Base-by-base conservation (phyloP, 768 basidiomycete species). In the Hericium erinaceus region DNA sequence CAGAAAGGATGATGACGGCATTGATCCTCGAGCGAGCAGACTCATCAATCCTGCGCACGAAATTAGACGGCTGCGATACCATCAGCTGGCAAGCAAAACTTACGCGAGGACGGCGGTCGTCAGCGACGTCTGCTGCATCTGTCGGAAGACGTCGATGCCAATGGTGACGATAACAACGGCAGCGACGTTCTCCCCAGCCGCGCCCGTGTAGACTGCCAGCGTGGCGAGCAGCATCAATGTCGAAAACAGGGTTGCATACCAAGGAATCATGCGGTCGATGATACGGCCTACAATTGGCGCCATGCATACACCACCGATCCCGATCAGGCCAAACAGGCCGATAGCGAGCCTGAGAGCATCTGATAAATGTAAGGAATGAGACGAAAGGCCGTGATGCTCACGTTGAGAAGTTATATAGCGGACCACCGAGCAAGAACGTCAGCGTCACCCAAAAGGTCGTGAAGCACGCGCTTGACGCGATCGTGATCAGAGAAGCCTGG, bases 381-480 rank as follows among this genome's bases (percentile, higher is more conserved):
- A 10, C 16, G 44, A 46, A 46, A n/a, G 13, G 8, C 7, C 7
- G 26, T 16, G 26, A 16, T 8, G 26, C 78, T 37, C 62, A 80
- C 86, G 85, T 87, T 1, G 84, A 85, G 61, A 86, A 92, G 62
- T 83, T 65, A 65, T 92, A 94, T 0, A 87, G 87, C 3, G 82
- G 70, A 5, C 84, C 87, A 6, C 83, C 85, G 2, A 95, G 82
- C 20, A 93, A 73, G 74, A 93, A 95, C 0, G 91, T 92, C 59
- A 89, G 68, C 0, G 86, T 87, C 5, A 71, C 74, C 75, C 75
- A 74, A 62, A 71, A 75, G 62, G 66, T 71, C 3, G 68, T 64
- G 60, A 78, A 84, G 52, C 81, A 84, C 26, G 84, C 84, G 58
- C 78, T 79, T 12, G 75, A 77, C 33, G 76, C 76, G 13, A 89